phyloP scores from a whole-genome alignment of 177 flowering plant genomes.

The Vitis hybrid region DNA sequence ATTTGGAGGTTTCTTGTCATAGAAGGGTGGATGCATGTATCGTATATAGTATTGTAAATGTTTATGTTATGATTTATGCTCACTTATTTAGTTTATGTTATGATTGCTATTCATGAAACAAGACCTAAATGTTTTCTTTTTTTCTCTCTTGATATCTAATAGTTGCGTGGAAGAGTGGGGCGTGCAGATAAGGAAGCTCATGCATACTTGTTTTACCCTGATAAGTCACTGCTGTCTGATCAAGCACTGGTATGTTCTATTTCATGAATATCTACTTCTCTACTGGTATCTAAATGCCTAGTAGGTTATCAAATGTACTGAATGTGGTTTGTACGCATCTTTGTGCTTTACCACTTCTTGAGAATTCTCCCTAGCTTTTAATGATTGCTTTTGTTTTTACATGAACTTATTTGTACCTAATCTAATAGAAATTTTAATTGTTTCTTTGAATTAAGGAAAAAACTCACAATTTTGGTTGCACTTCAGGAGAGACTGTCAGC shows the following conservation, averaged over 20 bases:
- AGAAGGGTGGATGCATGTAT: no score
- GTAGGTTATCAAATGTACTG: not conserved
- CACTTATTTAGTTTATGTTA: not conserved
- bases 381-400: not conserved
- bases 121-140: not conserved
- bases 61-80: no score
- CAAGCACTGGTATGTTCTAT: slow-evolving; percentile 64
- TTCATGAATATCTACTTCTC: not conserved
- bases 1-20: no score
- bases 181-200: slow-evolving; percentile 96
- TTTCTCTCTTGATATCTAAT: not conserved
- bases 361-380: not conserved
- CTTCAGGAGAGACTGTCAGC: slow-evolving; percentile 88
- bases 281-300: not conserved
- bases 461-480: not conserved
- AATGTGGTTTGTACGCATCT: not conserved
- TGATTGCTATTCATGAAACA: not conserved
- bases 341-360: not conserved
- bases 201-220: slow-evolving; percentile 88
- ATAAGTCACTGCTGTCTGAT: slow-evolving; percentile 71
- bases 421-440: slow-evolving; percentile 3
- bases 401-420: not conserved
- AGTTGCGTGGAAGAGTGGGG: slow-evolving; percentile 98
- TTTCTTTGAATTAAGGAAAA: not conserved
- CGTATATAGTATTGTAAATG: not conserved